These are phyloP conservation scores for Echinosophora koreensis DNA, from an alignment of 306 rosid species.

Conservation along the genomic window DNA sequence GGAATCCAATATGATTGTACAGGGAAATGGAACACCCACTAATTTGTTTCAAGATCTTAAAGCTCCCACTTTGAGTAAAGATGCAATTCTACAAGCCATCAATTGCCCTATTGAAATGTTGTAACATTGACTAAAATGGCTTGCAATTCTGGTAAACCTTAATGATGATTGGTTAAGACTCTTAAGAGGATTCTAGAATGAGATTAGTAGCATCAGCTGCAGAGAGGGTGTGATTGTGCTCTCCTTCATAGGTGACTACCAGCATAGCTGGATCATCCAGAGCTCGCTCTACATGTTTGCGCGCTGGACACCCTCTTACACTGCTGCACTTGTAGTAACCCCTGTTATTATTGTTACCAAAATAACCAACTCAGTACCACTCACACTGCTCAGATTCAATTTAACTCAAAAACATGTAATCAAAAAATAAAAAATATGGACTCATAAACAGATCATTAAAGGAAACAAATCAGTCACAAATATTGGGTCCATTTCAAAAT, in stretches of 20 bases:
- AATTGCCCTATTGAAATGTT: constrained; percentile 31
- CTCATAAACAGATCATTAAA: not conserved
- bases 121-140: not conserved
- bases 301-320: constrained; percentile 94
- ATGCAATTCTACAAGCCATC: constrained; percentile 46
- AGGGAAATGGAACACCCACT: constrained; percentile 57
- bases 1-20: constrained; percentile 63
- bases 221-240: constrained; percentile 82
- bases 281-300: constrained; percentile 96
- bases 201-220: constrained; percentile 75
- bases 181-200: constrained; percentile 77
- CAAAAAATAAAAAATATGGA: too few species aligned
- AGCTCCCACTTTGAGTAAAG: constrained; percentile 39
- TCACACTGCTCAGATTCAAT: not conserved
- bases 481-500: not conserved
- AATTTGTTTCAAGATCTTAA: constrained; percentile 65
- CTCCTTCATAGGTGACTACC: constrained; percentile 93
- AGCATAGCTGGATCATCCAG: constrained; percentile 87
- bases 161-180: constrained; percentile 41
- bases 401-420: not conserved
- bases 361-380: constrained; percentile 1
- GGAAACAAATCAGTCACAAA: not conserved
- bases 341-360: constrained; percentile 49
- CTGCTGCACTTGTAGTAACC: constrained; percentile 99
- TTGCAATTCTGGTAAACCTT: not conserved